Evolutionary conservation across 768 basidiomycete species (phyloP).

Genomic region (Naematelia aurantialba): DNA sequence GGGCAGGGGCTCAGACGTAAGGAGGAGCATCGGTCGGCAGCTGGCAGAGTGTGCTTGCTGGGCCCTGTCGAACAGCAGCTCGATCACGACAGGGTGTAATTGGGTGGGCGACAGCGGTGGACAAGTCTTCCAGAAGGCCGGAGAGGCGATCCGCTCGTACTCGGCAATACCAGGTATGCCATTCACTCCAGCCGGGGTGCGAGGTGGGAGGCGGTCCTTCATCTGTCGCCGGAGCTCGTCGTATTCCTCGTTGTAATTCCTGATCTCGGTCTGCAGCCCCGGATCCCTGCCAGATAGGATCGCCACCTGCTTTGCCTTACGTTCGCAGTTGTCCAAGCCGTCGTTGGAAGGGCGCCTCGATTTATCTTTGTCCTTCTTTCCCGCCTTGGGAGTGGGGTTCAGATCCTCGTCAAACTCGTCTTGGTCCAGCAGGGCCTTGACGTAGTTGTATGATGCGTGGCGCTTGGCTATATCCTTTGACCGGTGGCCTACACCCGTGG

Average conservation of each 20-base stretch:
- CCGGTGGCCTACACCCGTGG: slow-evolving; percentile 10
- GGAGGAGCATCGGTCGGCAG: slow-evolving; percentile 19
- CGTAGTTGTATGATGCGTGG: slow-evolving; percentile 15
- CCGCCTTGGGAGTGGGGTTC: slow-evolving; percentile 10
- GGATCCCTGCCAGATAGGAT: slow-evolving; percentile 5
- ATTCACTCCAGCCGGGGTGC: neutral
- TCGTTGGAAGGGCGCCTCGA: neutral
- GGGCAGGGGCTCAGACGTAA: slow-evolving; percentile 24
- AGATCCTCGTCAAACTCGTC: slow-evolving; percentile 24
- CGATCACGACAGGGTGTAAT: slow-evolving; percentile 19
- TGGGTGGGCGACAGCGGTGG: slow-evolving; percentile 12
- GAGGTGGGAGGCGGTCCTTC: slow-evolving; percentile 5
- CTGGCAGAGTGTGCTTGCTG: neutral
- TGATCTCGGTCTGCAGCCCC: slow-evolving; percentile 1
- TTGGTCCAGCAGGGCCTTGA: slow-evolving; percentile 15
- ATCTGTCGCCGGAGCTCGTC: slow-evolving; percentile 7
- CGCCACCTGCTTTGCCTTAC: slow-evolving; percentile 7
- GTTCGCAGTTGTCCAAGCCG: neutral
- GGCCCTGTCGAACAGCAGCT: slow-evolving; percentile 8
- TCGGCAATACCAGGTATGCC: slow-evolving; percentile 14
- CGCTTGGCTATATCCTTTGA: slow-evolving; percentile 28
- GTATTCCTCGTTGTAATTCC: slow-evolving; percentile 2
- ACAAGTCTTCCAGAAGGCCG: slow-evolving; percentile 21
- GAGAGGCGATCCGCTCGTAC: slow-evolving; percentile 2
- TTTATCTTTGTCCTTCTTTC: slow-evolving; percentile 2